Evolutionary conservation across 108 stramenopile species (phyloP), one percentile per base, ranked within the genome.

Genomic region (Thalassiosira profunda): DNA sequence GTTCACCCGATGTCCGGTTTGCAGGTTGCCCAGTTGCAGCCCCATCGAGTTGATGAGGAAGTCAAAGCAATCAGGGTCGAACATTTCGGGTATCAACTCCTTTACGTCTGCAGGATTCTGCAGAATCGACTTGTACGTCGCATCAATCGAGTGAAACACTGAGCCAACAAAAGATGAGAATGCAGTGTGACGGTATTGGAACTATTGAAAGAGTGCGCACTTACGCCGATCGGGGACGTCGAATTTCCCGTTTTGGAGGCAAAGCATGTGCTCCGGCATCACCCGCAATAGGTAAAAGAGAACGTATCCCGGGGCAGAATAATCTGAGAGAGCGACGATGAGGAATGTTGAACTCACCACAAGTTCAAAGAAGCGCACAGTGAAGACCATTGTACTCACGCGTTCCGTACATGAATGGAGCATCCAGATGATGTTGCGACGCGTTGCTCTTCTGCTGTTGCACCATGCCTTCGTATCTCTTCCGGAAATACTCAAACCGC

Each of bases 241-340:
- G 68, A 98, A 99, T 79, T 96, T 95, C 4, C 95, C 93, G 79
- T 98, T 97, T 81, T 99, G 98, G 40, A 99, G 77, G 80, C 98
- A 97, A 20, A 99, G 86, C 97, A 98, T 97, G 63, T 97, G 94
- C 67, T 98, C 97, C 3, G 99, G 99, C 82, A 97, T 95, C 18
- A 78, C 83, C 54, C 99, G 79, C 47, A 99, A 88, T 67, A 99
- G 76, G 70, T 94, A 99, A 80, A 90, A 99, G 54, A 99, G 67
- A n/a, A 98, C 97, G 70, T 98, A 99, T n/a, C 95, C 98, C 33
- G 97, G 96, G 24, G 97, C 93, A 8, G 88, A 90, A 76, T 97
- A 99, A 74, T 99, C n/a, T n/a, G n/a, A n/a, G n/a, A n/a, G n/a
- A n/a, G n/a, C n/a, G n/a, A n/a, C n/a, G n/a, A n/a, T n/a, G n/a